Evolutionary conservation across 345 rosid genomes (phyloP).

Genomic region (Theobroma cacao): DNA sequence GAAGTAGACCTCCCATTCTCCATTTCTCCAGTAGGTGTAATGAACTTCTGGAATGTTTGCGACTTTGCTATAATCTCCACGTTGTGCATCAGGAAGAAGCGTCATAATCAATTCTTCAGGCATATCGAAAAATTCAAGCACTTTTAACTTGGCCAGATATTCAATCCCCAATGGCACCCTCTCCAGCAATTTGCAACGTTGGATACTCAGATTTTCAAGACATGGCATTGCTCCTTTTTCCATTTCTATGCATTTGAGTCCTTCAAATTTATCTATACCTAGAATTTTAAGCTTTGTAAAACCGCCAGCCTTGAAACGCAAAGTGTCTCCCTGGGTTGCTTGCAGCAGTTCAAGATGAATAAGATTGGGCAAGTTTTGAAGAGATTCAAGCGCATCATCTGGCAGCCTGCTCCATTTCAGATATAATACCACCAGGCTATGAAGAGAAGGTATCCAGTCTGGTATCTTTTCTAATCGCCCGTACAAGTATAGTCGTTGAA

Average conservation of each 20-base stretch:
- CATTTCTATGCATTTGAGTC: slow-evolving; percentile 19
- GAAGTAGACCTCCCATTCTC: slow-evolving; percentile 32
- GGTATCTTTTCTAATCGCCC: slow-evolving; percentile 22
- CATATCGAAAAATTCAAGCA: slow-evolving; percentile 31
- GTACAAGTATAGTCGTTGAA: slow-evolving; percentile 10
- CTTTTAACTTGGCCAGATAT: slow-evolving; percentile 20
- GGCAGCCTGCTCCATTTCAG: slow-evolving; percentile 17
- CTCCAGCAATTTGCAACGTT: slow-evolving; percentile 23
- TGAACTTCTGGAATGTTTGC: slow-evolving; percentile 31
- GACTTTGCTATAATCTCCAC: slow-evolving; percentile 22
- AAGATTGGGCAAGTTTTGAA: slow-evolving; percentile 25
- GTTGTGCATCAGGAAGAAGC: slow-evolving; percentile 9
- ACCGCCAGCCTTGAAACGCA: slow-evolving; percentile 24
- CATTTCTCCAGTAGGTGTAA: slow-evolving; percentile 28
- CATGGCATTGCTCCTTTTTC: slow-evolving; percentile 27
- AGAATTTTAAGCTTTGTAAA: slow-evolving; percentile 29
- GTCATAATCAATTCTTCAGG: slow-evolving; percentile 18
- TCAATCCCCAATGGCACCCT: slow-evolving; percentile 34
- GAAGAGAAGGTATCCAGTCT: slow-evolving; percentile 19
- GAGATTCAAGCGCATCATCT: slow-evolving; percentile 8
- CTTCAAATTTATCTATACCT: slow-evolving; percentile 25
- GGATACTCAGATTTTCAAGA: slow-evolving; percentile 25
- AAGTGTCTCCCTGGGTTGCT: slow-evolving; percentile 23
- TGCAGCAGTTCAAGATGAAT: slow-evolving; percentile 30
- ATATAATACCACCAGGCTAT: slow-evolving; percentile 1